Base-by-base conservation (phyloP, 208 protist genomes). In the Endotrypanum monterogeii region DNA sequence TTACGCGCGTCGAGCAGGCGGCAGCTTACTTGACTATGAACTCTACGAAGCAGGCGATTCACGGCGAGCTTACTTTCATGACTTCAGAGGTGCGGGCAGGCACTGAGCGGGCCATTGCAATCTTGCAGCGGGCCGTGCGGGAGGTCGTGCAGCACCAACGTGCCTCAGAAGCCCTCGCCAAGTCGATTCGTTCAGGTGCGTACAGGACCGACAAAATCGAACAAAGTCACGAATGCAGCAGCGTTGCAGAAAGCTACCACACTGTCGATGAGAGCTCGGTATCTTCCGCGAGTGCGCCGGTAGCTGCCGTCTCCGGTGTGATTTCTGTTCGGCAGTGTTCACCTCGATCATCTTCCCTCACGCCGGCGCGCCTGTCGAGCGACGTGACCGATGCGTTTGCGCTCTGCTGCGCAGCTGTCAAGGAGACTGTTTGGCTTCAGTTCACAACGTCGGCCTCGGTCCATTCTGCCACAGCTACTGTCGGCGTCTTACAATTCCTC, bases 161-260 rank as follows among this genome's bases (percentile, higher is more conserved):
- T 8, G 72, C 73, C 28, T 68, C 67, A 16, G 41, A 73, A 30
- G 67, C 69, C 28, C 67, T 89, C 20, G 89, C 89, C 1, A 74
- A 84, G 14, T 93, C 89, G 3, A 74, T 91, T 52, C 83, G 80
- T 4, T 60, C 71, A 14, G 86, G 86, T 32, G 56, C 80, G 30
- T 91, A 83, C 76, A 65, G 57, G 30, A 32, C 57, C 5, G 50
- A 35, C 48, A 32, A 25, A 1, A 39, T 7, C 32, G 25, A 54
- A 16, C 30, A 9, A 44, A 25, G 9, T 1, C 46, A 30, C 14
- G 66, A 70, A 16, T 20, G 35, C 66, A 7, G 16, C 18, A 54
- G 46, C 1, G 66, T 14, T 11, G 48, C n/a, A 12, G 41, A 54
- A 50, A 56, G 18, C 20, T 9, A 23, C 25, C 20, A 44, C 37